Evolutionary conservation across 2,329 filamentous ascomycete species (phyloP).

Genomic region (Diaporthe sp.): DNA sequence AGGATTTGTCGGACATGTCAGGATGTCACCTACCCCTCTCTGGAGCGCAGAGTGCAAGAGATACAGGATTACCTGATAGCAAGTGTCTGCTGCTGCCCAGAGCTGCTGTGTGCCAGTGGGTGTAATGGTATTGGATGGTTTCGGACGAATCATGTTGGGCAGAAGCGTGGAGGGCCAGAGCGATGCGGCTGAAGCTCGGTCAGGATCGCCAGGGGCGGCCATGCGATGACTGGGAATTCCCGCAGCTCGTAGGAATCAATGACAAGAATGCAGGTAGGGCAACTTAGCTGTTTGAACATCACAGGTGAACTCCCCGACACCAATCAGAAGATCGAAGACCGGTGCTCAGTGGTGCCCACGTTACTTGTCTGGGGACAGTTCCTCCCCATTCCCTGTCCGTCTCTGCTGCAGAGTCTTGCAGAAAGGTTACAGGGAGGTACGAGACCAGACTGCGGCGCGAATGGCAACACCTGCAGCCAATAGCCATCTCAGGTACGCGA

Average conservation of each 20-base stretch:
- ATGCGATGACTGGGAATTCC: conserved; percentile 21
- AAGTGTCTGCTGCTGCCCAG: conserved; percentile 1
- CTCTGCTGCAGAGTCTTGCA: conserved; percentile 12
- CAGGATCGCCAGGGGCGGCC: conserved; percentile 34
- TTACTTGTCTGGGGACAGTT: conserved; percentile 26
- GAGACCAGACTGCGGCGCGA: conserved; percentile 30
- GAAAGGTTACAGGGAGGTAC: conserved; percentile 25
- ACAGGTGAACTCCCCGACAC: conserved; percentile 23
- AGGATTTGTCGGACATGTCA: conserved; percentile 5
- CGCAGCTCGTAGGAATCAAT: conserved; percentile 6
- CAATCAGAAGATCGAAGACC: conserved; percentile 25
- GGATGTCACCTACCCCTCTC: conserved; percentile 10
- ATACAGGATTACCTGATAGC: background rate
- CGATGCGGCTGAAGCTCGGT: conserved; percentile 33
- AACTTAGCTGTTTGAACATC: conserved; percentile 12
- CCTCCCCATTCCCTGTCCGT: background rate
- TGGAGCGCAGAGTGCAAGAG: background rate
- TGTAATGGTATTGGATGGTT: conserved; percentile 12
- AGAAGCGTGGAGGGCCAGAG: conserved; percentile 1
- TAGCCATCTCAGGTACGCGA: conserved; percentile 36
- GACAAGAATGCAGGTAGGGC: background rate
- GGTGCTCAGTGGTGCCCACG: conserved; percentile 2
- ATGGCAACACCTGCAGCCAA: conserved; percentile 31
- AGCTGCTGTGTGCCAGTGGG: conserved; percentile 18
- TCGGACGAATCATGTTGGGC: conserved; percentile 7